Base-by-base conservation (phyloP, 345 rosid genomes). In the Kandelia obovata region DNA sequence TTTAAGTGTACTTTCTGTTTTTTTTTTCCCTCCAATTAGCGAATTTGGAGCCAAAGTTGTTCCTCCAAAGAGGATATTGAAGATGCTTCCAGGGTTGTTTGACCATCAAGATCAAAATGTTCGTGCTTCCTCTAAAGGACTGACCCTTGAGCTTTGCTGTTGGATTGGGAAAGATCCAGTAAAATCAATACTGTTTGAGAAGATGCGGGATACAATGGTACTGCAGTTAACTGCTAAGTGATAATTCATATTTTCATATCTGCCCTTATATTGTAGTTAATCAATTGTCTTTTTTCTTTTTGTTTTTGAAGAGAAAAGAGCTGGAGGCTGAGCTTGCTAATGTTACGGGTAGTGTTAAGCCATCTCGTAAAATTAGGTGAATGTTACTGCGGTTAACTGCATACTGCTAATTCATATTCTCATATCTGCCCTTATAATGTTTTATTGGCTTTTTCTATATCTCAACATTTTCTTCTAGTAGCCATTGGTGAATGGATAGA, bases 181-280 rank as follows among this genome's bases (percentile, higher is more conserved):
- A 31, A 96, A 96, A 70, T 90, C 97, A 62, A 90, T 96, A 70
- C 81, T 92, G 84, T 89, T 96, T 80, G 98, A 96, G 87, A 96
- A 96, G 83, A 96, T 96, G 98, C 87, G 99, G 74, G 99, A 96
- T 69, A 90, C 99, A 26, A 96, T 96, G 99, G 99, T 92, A 96
- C 52, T 72, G 21, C 60, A 27, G 68, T 65, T 52, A 30, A 26
- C 37, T 8, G 25, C 6, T 26, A 59, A 35, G 35, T 62, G 68
- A 73, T 21, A 26, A 23, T 55, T 28, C 66, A 20, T 64, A 28
- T 20, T 57, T 5, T 31, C 57, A 34, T 58, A 9, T 66, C 51
- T 65, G 17, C 57, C 31, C 47, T 65, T 64, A 32, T 37, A 34
- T 26, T 64, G 53, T 46, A 28, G 71, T 71, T 21, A 71, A 63